phyloP scores from a whole-genome alignment of 1,139 yeast species.

The Hanseniaspora uvarum region DNA sequence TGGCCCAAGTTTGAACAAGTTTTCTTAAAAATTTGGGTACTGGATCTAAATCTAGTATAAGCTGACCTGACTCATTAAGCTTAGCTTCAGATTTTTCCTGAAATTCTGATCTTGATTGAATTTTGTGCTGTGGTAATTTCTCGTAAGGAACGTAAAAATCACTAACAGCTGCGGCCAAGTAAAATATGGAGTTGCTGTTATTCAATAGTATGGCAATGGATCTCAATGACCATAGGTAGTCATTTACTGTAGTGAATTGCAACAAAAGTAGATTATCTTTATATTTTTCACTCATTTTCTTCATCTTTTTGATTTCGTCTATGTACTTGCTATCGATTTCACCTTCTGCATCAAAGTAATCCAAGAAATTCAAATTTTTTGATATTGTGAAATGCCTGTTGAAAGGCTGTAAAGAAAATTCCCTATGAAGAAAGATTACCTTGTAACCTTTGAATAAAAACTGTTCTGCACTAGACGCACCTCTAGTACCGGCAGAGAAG shows the following conservation, averaged over 20 bases:
- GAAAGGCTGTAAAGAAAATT: conserved; percentile 81
- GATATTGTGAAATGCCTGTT: conserved; percentile 82
- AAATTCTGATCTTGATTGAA: conserved; percentile 53
- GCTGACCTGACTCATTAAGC: conserved; percentile 39
- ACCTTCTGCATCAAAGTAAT: conserved; percentile 55
- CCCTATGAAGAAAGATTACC: conserved; percentile 84
- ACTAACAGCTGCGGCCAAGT: conserved; percentile 93
- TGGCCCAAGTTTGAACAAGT: conserved; percentile 90
- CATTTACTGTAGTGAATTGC: conserved; percentile 92
- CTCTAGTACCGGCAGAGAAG: conserved; percentile 95
- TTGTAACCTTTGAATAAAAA: conserved; percentile 79
- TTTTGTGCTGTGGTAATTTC: conserved; percentile 82
- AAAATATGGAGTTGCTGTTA: conserved; percentile 57
- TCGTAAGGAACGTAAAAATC: conserved; percentile 88
- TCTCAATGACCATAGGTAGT: conserved; percentile 74
- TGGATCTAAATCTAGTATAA: conserved; percentile 79
- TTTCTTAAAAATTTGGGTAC: conserved; percentile 89
- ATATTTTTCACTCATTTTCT: conserved; percentile 55
- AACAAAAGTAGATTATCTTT: conserved; percentile 43
- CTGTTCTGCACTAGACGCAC: conserved; percentile 91
- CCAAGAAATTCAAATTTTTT: conserved; percentile 66
- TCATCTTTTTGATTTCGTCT: conserved; percentile 51
- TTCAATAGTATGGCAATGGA: conserved; percentile 54
- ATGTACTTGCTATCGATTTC: conserved; percentile 51
- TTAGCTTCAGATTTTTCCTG: conserved; percentile 27